Base-by-base conservation (phyloP, 225 moss, liverwort and hornwort genomes). In the Marchantia polymorpha region DNA sequence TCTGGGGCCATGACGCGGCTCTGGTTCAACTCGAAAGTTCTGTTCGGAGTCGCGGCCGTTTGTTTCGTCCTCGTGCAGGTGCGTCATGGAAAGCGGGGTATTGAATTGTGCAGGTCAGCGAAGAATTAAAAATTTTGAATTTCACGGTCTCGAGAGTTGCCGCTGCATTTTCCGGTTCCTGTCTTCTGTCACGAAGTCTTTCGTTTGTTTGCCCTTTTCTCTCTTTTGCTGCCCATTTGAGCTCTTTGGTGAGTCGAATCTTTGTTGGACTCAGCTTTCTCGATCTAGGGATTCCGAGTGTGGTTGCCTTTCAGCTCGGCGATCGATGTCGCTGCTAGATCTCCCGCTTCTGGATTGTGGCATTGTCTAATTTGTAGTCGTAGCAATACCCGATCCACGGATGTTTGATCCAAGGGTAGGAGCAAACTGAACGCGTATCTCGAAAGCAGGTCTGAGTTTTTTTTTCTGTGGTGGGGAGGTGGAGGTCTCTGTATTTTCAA, bases 1-100 rank as follows among this genome's bases (percentile, higher is more conserved):
- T 63, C 63, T 25, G 73, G 59, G 54, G 78, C 46, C 11, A 87
- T 87, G 87, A 20, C 82, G 79, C 84, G 87, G 23, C 29, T 82
- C 17, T 52, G 60, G 26, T 25, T 77, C 8, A 82, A 72, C 53
- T 82, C 81, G 65, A 76, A 79, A 46, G n/a, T 26, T 53, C 22
- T 84, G 27, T 77, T 87, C 59, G 82, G 77, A 19, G 52, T 72
- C 20, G 87, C 87, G 10, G 82, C 74, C 29, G 12, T 82, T n/a
- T 87, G 79, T 47, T 87, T 87, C 73, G 31, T 84, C 16, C 19
- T 87, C 59, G 52, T 87, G 48, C 87, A 87, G 82, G 86, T 83
- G 48, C 59, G 76, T n/a, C 16, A 27, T 5, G 53, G 22, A 15
- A 20, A 19, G 20, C 20, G 20, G 7, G 14, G 4, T 17, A 22